A percentile compares a stretch with the other conserved stretches of the same genome.
Conservation (phyloP, 257 asterid genomes). For the Solanum piurae region DNA sequence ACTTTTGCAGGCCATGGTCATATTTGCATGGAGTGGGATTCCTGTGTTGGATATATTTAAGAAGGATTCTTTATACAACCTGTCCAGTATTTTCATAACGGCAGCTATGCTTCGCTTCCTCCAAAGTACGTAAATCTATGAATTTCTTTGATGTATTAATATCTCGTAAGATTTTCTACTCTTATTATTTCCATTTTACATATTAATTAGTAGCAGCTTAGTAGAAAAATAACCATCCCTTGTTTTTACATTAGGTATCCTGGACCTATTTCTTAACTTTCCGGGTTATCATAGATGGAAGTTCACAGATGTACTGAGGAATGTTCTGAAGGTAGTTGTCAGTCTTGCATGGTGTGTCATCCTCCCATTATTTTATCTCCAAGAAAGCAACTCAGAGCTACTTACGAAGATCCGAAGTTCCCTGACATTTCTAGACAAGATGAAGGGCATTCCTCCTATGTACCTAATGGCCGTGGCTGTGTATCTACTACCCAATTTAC, state of each 20-base stretch:
- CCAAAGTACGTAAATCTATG: constrained; percentile 48
- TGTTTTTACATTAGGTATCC: constrained; percentile 41
- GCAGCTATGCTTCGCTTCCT: constrained; percentile 82
- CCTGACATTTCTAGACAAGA: constrained; percentile 50
- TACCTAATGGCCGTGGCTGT: constrained; percentile 65
- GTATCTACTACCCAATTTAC: constrained; percentile 76
- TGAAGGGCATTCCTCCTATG: constrained; percentile 83
- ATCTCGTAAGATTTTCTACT: background rate
- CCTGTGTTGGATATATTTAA: constrained; percentile 48
- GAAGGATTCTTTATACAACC: constrained; percentile 36
- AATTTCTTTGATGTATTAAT: background rate
- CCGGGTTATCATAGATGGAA: constrained; percentile 93
- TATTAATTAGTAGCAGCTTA: background rate
- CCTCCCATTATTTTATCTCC: constrained; percentile 67
- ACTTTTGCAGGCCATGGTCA: constrained; percentile 56
- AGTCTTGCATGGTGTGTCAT: constrained; percentile 75
- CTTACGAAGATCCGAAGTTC: constrained; percentile 27
- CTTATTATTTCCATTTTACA: background rate
- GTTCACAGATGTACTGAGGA: constrained; percentile 64
- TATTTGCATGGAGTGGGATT: constrained; percentile 75
- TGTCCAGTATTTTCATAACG: constrained; percentile 88
- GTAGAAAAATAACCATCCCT: constrained; percentile 3
- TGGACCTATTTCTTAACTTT: constrained; percentile 80
- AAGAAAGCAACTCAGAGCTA: constrained; percentile 33
- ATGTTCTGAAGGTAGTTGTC: constrained; percentile 62